Evolutionary conservation across 192 early-diverging fungal species (phyloP).

Genomic region (Dimargaris xerosporica): DNA sequence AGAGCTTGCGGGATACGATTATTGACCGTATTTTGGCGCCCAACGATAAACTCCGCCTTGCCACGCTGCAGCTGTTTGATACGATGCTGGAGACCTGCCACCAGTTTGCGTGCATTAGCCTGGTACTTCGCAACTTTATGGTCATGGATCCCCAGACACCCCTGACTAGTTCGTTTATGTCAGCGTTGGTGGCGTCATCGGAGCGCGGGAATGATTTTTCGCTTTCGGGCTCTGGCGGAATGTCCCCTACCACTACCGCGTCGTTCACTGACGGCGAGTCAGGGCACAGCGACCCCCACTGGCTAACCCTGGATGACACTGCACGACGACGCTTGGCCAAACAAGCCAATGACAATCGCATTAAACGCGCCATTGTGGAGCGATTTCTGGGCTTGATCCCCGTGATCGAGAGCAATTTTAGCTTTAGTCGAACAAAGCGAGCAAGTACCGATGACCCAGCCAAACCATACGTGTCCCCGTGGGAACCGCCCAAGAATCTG

Average conservation of each 20-base stretch:
- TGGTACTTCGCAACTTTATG: constrained; percentile 38
- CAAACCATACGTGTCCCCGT: no score
- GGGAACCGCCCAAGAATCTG: no score
- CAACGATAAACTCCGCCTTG: constrained; percentile 28
- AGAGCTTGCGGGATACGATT: constrained; percentile 27
- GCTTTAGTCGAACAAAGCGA: no score
- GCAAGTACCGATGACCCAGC: no score
- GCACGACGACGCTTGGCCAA: neutral
- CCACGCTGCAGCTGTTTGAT: constrained; percentile 41
- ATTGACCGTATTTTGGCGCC: constrained; percentile 20
- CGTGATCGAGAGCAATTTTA: no score
- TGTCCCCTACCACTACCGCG: no score
- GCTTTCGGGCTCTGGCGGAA: neutral
- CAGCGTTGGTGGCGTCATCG: neutral
- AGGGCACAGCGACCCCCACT: neutral
- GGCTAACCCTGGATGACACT: neutral
- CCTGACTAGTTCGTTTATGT: neutral
- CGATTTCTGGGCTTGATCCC: constrained; percentile 13
- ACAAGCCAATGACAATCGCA: neutral
- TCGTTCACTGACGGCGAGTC: no score
- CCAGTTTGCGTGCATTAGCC: constrained; percentile 40
- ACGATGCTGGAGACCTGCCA: constrained; percentile 39
- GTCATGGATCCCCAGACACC: constrained; percentile 15
- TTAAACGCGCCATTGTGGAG: constrained; percentile 19
- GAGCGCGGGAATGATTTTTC: neutral